Evolutionary conservation across 306 rosid species (phyloP).

Genomic region (Cucurbita ficifolia): DNA sequence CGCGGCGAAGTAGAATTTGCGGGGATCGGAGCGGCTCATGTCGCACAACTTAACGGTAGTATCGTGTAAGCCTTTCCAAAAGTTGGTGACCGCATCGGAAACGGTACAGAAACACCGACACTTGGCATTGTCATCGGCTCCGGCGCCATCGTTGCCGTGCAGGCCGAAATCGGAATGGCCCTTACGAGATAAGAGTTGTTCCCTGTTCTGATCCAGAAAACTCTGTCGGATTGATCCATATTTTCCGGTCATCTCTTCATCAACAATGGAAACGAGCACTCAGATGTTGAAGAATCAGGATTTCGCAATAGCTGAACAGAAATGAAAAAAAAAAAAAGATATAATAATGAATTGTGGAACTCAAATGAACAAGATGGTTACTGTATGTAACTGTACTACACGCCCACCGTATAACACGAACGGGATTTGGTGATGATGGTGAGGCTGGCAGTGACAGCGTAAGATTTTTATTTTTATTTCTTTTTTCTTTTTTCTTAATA

Average conservation of each 20-base stretch:
- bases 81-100: constrained; percentile 22
- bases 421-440: background rate
- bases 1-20: constrained; percentile 62
- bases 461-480: background rate
- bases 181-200: constrained; percentile 29
- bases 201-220: constrained; percentile 45
- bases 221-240: constrained; percentile 46
- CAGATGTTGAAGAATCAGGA: background rate
- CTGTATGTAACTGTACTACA: background rate
- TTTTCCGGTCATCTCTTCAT: constrained; percentile 18
- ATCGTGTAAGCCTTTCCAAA: constrained; percentile 6
- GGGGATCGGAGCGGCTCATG: constrained; percentile 71
- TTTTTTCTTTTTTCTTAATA: background rate
- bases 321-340: background rate
- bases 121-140: constrained; percentile 1
- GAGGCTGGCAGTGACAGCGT: background rate
- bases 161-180: constrained; percentile 25
- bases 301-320: background rate
- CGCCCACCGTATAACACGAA: background rate
- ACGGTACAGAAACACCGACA: constrained; percentile 19
- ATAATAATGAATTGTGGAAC: background rate
- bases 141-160: constrained; percentile 4
- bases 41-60: constrained; percentile 14
- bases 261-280: background rate
- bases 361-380: background rate